Evolutionary conservation across 768 basidiomycete species (phyloP), one percentile per base, ranked within the genome.

Genomic region (Trametes sanguinea): DNA sequence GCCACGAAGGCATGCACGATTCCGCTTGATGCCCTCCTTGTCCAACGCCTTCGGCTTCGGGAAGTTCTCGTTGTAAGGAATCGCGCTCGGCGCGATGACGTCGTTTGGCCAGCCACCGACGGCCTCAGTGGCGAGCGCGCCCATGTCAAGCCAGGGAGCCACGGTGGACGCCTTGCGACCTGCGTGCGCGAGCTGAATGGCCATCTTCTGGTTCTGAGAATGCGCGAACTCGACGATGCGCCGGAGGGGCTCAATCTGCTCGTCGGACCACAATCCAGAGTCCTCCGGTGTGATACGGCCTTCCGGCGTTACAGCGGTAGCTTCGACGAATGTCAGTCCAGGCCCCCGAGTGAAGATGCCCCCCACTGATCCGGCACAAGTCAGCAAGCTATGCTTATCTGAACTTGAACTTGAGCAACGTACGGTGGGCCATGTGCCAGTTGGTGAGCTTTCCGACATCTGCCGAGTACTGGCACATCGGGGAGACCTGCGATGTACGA

Each of bases 111-210:
- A 73, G 10, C 85, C 85, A 13, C 79, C 79, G 3, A 71, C 69
- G 9, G 72, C 74, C 50, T 75, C 73, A 0, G 71, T 67, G 2
- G 81, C 82, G 9, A 67, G 52, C 8, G 54, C 59, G 35, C 88
- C 84, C 66, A 81, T 62, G 13, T 81, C 51, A 22, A 88, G 70
- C 87, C 87, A 92, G 0, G 88, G 86, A 0, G 85, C 81, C 16
- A 82, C 72, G 0, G 80, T 85, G 6, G 84, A 85, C 0, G 84
- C 88, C 71, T 92, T 92, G 11, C 90, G 78, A 0, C 90, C 90
- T 0, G 89, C 88, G 64, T 92, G 90, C 0, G 81, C 86, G 8
- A 92, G 81, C 69, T 93, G 92, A 51, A 92, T 86, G 13, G 78
- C 90, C n/a, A 92, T 81, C 51, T 85, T 85, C 69, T 87, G 84